phyloP scores from a whole-genome alignment of 75 land plant species.

The Selaginella tamariscina region DNA sequence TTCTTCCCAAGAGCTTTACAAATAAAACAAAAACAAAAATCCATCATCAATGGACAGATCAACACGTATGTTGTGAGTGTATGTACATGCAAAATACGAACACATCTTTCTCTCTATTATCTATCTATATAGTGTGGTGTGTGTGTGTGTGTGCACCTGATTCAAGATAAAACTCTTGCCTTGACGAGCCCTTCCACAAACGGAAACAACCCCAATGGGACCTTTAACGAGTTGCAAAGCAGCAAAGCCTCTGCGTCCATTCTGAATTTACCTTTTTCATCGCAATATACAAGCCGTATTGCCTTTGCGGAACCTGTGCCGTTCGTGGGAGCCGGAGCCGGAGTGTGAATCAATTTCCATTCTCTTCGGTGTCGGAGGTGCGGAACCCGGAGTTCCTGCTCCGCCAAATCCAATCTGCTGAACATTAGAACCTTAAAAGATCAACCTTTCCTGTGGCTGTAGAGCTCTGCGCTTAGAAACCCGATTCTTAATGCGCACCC shows the following conservation, averaged over 20 bases:
- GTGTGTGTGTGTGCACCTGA: conserved; percentile 38
- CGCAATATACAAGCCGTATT: conserved; percentile 68
- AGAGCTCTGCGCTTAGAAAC: too few relatives aligned
- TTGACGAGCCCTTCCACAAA: conserved; percentile 96
- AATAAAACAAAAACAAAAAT: neutral
- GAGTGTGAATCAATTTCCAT: too few relatives aligned
- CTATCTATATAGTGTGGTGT: neutral
- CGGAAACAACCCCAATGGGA: conserved; percentile 84
- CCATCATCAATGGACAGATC: neutral
- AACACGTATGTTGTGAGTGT: neutral
- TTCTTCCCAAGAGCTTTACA: conserved; percentile 75
- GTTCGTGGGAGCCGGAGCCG: neutral
- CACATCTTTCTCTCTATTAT: neutral
- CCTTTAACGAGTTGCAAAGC: conserved; percentile 82
- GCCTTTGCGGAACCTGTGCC: conserved; percentile 41
- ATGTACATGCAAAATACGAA: neutral
- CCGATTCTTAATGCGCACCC: too few relatives aligned
- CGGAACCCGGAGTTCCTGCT: too few relatives aligned
- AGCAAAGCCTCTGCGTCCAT: conserved; percentile 98
- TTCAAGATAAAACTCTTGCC: conserved; percentile 92
- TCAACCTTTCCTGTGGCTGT: too few relatives aligned
- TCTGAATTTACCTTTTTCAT: conserved; percentile 66
- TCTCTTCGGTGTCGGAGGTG: too few relatives aligned
- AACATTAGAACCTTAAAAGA: too few relatives aligned
- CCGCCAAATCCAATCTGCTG: too few relatives aligned